phyloP scores from a whole-genome alignment of 805 yeast species.

The Cyberlindnera sargentensis region DNA sequence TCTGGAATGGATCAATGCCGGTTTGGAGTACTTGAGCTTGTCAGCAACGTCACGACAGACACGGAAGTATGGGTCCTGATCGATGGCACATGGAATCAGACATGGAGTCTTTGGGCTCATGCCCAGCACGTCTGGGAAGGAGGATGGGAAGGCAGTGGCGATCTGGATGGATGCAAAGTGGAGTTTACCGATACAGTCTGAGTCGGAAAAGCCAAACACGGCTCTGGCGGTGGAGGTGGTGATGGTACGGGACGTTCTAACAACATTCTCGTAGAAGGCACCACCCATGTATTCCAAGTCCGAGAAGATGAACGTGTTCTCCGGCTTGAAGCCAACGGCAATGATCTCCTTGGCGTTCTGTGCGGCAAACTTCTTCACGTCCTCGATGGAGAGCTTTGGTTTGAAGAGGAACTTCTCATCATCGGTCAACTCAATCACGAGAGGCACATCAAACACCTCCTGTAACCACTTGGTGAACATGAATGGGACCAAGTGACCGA shows the following conservation, averaged over 20 bases:
- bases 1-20: conserved; percentile 86
- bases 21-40: conserved; percentile 84
- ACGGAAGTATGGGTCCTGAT: conserved; percentile 97
- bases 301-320: conserved; percentile 91
- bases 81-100: conserved; percentile 97
- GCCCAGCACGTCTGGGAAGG: conserved; percentile 90
- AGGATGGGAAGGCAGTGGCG: conserved; percentile 91
- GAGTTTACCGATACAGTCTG: conserved; percentile 88
- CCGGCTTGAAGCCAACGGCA: conserved; percentile 90
- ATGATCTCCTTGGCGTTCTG: conserved; percentile 91
- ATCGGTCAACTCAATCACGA: conserved; percentile 90
- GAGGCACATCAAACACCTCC: conserved; percentile 93
- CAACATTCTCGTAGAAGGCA: conserved; percentile 89
- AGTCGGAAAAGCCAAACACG: conserved; percentile 92
- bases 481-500: conserved; percentile 96
- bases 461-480: conserved; percentile 96
- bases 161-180: conserved; percentile 97
- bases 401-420: conserved; percentile 96
- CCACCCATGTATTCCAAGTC: conserved; percentile 92
- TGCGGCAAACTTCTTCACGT: conserved; percentile 70
- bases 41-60: conserved; percentile 97
- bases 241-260: conserved; percentile 86
- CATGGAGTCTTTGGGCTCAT: conserved; percentile 88
- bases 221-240: conserved; percentile 97
- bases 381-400: conserved; percentile 80